Base-by-base conservation (phyloP, 129 eudicot species). In the Deinandra increscens region DNA sequence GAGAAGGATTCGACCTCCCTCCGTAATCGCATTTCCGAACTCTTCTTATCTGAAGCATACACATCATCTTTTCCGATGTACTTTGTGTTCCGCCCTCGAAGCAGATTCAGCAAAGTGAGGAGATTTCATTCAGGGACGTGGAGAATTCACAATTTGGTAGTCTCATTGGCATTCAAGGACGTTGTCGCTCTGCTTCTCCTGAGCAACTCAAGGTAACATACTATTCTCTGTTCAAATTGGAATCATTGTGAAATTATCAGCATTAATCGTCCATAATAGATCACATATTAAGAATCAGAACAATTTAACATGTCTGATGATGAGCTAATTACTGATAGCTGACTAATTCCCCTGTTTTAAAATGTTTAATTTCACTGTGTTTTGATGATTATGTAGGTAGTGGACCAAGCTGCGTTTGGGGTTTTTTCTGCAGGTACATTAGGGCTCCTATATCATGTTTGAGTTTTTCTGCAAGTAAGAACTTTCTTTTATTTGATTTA, bases 91-190 rank as follows among this genome's bases (percentile, higher is more conserved):
- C 0, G 56, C 84, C 2, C 80, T 73, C 0, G 80, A 70, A 71
- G 49, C 78, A 66, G 44, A 48, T 62, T 51, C 78, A 74, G 72
- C 53, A 64, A 31, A 23, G n/a, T 15, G 41, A 36, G 45, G 79
- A 61, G 8, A 42, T 38, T 0, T 15, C 62, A 39, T 94, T 94
- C 62, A 85, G 77, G 2, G 72, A 82, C 66, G 90, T 82, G n/a
- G 99, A 94, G 42, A 85, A 49, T 31, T 75, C 75, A 5, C 70
- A 87, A 2, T 72, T 94, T 53, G 82, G 87, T 64, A 94, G 86
- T 73, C 78, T 94, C 17, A 80, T 94, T 44, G 99, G 99, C 18
- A 83, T 94, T 44, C 97, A 94, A 80, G 97, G 99, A 75, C 99
- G 99, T 9, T 97, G 99, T 43, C 90, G 93, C 56, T 83, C 96